A percentile compares a stretch with the other conserved stretches of the same genome.
These are phyloP conservation scores for Phytophthora sp. DNA, from an alignment of 352 stramenopile species.

Conservation along the genomic window DNA sequence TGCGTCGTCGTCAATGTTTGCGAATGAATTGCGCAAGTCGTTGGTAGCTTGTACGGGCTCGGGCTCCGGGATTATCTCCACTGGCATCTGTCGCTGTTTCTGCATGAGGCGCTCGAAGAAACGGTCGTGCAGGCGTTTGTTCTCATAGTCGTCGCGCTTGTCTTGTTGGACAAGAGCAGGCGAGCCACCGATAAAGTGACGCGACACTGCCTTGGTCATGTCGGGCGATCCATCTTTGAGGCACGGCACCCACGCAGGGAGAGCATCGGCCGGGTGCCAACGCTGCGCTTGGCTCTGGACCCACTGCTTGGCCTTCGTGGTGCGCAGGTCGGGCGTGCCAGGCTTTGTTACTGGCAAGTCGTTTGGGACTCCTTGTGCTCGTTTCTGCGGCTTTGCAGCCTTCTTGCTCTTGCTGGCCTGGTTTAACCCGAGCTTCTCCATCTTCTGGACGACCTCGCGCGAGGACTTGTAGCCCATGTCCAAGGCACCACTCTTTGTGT, in stretches of 20 bases:
- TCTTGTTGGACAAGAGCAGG: constrained; percentile 17
- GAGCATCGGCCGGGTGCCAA: constrained; percentile 26
- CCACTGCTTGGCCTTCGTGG: constrained; percentile 29
- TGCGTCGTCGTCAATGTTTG: constrained; percentile 8
- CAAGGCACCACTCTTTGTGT: constrained; percentile 22
- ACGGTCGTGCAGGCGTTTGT: constrained; percentile 10
- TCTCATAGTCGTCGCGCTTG: constrained; percentile 25
- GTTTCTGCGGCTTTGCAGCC: constrained; percentile 7
- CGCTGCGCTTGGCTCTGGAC: constrained; percentile 29
- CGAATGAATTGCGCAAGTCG: constrained; percentile 22
- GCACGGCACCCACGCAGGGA: constrained; percentile 29
- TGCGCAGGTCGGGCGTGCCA: constrained; percentile 31
- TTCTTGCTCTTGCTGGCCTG: constrained; percentile 1
- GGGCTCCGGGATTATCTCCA: constrained; percentile 19
- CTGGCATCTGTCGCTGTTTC: constrained; percentile 12
- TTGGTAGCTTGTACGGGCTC: constrained; percentile 17
- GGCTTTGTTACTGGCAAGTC: constrained; percentile 32
- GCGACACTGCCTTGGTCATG: constrained; percentile 29
- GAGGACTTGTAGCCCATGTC: constrained; percentile 40
- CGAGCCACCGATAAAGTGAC: constrained; percentile 30
- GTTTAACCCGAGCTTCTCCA: constrained; percentile 26
- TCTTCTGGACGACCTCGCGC: constrained; percentile 18
- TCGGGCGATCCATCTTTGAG: constrained; percentile 41
- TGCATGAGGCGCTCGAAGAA: constrained; percentile 23
- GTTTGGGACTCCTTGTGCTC: constrained; percentile 7